These are phyloP conservation scores for Dactylellina parvicollis DNA, from an alignment of 2,329 filamentous ascomycete genomes.

Conservation along the genomic window DNA sequence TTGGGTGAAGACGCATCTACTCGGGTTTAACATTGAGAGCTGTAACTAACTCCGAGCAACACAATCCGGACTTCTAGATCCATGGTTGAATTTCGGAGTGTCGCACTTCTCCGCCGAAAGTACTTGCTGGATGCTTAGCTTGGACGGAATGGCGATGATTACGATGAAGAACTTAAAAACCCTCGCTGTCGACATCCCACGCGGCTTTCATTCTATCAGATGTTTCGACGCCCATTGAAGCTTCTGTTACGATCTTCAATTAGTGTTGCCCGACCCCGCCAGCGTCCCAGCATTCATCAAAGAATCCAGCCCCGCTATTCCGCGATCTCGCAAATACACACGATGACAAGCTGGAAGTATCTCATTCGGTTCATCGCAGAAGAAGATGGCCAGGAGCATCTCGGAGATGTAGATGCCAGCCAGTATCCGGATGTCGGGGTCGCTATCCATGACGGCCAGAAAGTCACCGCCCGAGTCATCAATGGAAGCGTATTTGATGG, in stretches of 20 bases:
- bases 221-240: slow-evolving; percentile 32
- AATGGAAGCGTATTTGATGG: slow-evolving; percentile 61
- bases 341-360: slow-evolving; percentile 60
- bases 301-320: not conserved
- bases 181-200: not conserved
- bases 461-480: slow-evolving; percentile 60
- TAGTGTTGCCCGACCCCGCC: not conserved
- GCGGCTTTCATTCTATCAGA: slow-evolving; percentile 4
- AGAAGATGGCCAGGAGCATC: slow-evolving; percentile 62
- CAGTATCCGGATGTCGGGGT: slow-evolving; percentile 61
- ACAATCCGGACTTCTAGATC: not conserved
- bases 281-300: not conserved
- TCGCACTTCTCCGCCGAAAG: slow-evolving; percentile 24
- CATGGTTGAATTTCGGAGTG: slow-evolving; percentile 24
- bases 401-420: slow-evolving; percentile 61
- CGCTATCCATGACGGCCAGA: slow-evolving; percentile 59
- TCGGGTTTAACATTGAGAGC: not conserved
- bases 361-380: slow-evolving; percentile 63
- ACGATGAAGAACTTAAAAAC: not conserved
- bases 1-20: too few species aligned
- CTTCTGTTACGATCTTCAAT: not conserved
- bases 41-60: slow-evolving; percentile 18
- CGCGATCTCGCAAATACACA: not conserved
- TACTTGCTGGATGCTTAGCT: slow-evolving; percentile 29
- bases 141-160: not conserved